Percentiles rank a stretch among this genome's conserved stretches.
Conservation (phyloP, 352 stramenopile species). For the Globisporangium nagaii region DNA sequence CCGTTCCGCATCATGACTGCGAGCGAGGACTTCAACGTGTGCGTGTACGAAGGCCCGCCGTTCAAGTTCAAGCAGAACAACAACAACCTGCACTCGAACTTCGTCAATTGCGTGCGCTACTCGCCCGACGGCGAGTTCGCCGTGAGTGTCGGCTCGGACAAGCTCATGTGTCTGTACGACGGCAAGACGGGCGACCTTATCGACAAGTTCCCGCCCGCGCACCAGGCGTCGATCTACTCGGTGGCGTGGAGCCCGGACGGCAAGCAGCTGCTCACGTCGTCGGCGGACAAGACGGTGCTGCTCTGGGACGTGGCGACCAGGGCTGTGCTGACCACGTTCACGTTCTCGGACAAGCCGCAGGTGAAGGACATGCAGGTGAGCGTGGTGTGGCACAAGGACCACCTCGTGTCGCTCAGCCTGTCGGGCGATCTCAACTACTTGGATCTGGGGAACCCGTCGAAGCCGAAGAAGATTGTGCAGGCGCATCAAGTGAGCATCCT, state of each 20-base stretch:
- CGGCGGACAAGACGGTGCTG: slow-evolving; percentile 95
- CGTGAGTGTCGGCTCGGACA: slow-evolving; percentile 93
- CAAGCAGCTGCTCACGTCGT: slow-evolving; percentile 90
- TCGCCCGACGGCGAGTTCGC: slow-evolving; percentile 86
- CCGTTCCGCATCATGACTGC: slow-evolving; percentile 95
- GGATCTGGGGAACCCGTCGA: slow-evolving; percentile 51
- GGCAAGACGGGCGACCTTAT: slow-evolving; percentile 86
- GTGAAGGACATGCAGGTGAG: slow-evolving; percentile 85
- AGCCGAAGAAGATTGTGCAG: slow-evolving; percentile 81
- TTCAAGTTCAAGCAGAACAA: slow-evolving; percentile 95
- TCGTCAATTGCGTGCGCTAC: slow-evolving; percentile 95
- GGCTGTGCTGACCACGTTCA: slow-evolving; percentile 79
- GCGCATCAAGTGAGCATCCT: slow-evolving; percentile 91
- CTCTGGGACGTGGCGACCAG: slow-evolving; percentile 85
- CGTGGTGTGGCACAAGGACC: slow-evolving; percentile 65
- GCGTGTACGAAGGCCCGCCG: slow-evolving; percentile 93
- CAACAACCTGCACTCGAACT: slow-evolving; percentile 92
- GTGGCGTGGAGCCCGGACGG: slow-evolving; percentile 91
- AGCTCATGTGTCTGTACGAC: slow-evolving; percentile 94
- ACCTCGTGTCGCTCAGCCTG: slow-evolving; percentile 78
- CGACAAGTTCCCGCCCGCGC: slow-evolving; percentile 71
- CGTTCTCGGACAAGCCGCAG: slow-evolving; percentile 57
- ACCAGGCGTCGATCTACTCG: slow-evolving; percentile 94
- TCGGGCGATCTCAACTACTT: slow-evolving; percentile 85
- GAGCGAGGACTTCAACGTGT: slow-evolving; percentile 93